phyloP scores from a whole-genome alignment of 768 basidiomycete species.

The Podaxis pistillaris region DNA sequence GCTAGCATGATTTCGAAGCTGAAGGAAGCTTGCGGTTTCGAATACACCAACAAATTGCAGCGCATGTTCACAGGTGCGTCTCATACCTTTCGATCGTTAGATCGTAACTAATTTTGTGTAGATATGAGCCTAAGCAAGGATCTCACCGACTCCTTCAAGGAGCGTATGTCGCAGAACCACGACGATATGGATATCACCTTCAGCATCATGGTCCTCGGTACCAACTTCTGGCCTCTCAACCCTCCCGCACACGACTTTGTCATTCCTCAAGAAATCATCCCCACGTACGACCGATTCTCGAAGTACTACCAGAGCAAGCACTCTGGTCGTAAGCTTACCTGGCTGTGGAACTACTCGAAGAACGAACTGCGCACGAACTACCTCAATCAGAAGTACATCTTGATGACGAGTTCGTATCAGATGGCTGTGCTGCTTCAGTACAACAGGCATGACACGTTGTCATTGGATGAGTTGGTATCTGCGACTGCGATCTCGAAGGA shows the following conservation, averaged over 20 bases:
- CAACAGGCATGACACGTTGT: slow-evolving; percentile 88
- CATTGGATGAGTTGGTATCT: slow-evolving; percentile 71
- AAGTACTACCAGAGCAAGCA: slow-evolving; percentile 95
- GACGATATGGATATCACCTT: slow-evolving; percentile 91
- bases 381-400: slow-evolving; percentile 91
- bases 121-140: slow-evolving; percentile 98
- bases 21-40: slow-evolving; percentile 98
- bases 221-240: slow-evolving; percentile 95
- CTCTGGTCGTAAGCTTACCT: slow-evolving; percentile 92
- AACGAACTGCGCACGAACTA: slow-evolving; percentile 96
- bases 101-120: slow-evolving; percentile 25
- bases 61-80: slow-evolving; percentile 96
- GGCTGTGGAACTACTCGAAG: slow-evolving; percentile 99
- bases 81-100: not conserved
- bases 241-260: slow-evolving; percentile 85
- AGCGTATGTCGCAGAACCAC: slow-evolving; percentile 87
- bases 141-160: slow-evolving; percentile 95
- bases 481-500: slow-evolving; percentile 84
- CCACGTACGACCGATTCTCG: slow-evolving; percentile 90
- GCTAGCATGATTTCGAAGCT: slow-evolving; percentile 99
- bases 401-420: slow-evolving; percentile 96
- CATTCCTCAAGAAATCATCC: slow-evolving; percentile 83
- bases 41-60: slow-evolving; percentile 97
- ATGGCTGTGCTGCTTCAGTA: slow-evolving; percentile 96
- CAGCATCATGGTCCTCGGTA: slow-evolving; percentile 91